Evolutionary conservation across 2,329 filamentous ascomycete genomes (phyloP).

Genomic region (Talaromyces sp.): DNA sequence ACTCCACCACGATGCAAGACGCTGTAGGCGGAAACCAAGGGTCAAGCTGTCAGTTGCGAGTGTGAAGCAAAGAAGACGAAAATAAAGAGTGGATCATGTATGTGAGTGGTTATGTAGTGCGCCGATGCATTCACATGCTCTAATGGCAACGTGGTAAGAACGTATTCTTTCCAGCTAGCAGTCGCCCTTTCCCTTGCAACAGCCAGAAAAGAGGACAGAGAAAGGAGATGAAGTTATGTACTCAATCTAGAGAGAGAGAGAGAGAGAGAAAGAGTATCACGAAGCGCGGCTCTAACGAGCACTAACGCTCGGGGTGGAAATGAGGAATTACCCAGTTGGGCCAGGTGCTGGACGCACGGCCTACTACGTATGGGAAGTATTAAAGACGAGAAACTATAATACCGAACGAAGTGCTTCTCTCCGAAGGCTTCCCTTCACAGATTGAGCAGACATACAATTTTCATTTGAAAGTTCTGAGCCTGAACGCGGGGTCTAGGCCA

Average conservation of each 20-base stretch:
- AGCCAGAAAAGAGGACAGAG: background rate
- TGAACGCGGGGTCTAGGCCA: slow-evolving; percentile 9
- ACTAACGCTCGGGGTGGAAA: slow-evolving; percentile 5
- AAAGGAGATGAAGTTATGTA: background rate
- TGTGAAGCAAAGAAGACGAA: background rate
- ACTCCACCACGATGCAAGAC: slow-evolving; percentile 24
- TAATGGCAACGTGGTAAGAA: background rate
- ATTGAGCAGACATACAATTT: background rate
- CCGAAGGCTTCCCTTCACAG: too few species aligned
- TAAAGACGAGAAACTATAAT: background rate
- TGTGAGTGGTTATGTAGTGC: background rate
- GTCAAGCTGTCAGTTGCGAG: background rate
- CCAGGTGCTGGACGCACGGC: slow-evolving; percentile 13
- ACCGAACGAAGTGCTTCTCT: too few species aligned
- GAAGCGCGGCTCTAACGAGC: slow-evolving; percentile 9
- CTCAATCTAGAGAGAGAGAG: background rate
- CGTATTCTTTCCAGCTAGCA: background rate
- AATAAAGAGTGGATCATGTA: background rate
- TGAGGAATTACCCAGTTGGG: slow-evolving; percentile 11
- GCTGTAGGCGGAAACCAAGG: slow-evolving; percentile 14
- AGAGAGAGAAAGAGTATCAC: background rate
- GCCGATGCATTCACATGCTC: background rate
- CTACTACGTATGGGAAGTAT: background rate
- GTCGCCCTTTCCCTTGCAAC: background rate
- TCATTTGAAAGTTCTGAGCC: background rate